These are phyloP conservation scores for Camellia japonica DNA, from an alignment of 148 eudicot species.

Conservation along the genomic window DNA sequence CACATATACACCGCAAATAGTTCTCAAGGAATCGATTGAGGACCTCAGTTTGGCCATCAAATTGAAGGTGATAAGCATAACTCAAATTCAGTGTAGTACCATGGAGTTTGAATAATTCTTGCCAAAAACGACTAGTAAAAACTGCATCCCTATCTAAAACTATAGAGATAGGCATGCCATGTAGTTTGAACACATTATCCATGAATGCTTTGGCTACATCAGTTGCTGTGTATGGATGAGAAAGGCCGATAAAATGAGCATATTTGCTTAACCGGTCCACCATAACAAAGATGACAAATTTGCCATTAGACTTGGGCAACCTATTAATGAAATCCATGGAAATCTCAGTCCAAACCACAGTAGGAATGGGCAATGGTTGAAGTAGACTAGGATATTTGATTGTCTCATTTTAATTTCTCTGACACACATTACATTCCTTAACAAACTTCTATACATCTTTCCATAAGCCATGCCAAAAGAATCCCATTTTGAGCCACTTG, in stretches of 20 bases:
- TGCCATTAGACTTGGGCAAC: not conserved
- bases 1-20: not conserved
- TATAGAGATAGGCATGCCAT: not conserved
- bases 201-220: not conserved
- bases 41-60: not conserved
- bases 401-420: not conserved
- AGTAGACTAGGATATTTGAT: not conserved
- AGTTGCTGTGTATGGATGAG: not conserved
- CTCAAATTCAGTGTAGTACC: too few species aligned
- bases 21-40: not conserved
- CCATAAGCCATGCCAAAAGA: not conserved
- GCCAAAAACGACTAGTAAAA: not conserved
- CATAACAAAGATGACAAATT: not conserved
- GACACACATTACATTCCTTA: not conserved
- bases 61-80: not conserved
- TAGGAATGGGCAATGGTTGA: constrained; percentile 1
- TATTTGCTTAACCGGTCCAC: not conserved
- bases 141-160: not conserved
- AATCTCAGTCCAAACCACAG: not conserved
- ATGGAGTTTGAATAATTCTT: not conserved
- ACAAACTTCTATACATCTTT: not conserved
- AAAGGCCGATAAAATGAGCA: not conserved
- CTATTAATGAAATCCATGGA: constrained; percentile 5
- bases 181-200: not conserved
- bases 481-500: not conserved